Evolutionary conservation across 129 eudicot species (phyloP).

Genomic region (Dittrichia graveolens): DNA sequence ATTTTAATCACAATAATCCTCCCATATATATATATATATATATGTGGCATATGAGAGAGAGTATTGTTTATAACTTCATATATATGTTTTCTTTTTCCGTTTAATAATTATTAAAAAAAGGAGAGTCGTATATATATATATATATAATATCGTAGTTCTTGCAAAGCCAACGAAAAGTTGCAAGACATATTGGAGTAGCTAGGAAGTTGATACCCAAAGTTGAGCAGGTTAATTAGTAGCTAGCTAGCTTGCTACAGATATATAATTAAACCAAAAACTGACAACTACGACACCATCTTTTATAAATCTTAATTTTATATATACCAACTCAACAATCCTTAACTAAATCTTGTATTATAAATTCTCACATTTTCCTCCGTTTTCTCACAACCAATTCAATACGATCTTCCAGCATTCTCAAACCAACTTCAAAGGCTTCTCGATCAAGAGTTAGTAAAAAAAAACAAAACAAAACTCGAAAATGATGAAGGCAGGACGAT

Average conservation of each 20-base stretch:
- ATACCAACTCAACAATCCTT: conserved; percentile 40
- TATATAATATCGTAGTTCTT: neutral
- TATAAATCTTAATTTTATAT: neutral
- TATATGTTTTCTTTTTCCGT: too few species aligned
- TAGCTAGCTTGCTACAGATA: neutral
- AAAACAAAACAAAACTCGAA: neutral
- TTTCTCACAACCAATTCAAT: conserved; percentile 21
- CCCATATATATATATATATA: too few species aligned
- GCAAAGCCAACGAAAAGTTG: conserved; percentile 24
- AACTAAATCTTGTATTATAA: conserved; percentile 11
- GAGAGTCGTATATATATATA: too few species aligned
- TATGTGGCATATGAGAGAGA: too few species aligned
- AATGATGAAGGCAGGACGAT: conserved; percentile 44
- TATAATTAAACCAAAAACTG: conserved; percentile 11
- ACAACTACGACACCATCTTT: conserved; percentile 36
- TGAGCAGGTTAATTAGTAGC: conserved; percentile 36
- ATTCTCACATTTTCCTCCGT: conserved; percentile 16
- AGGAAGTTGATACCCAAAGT: conserved; percentile 43
- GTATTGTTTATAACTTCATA: too few species aligned
- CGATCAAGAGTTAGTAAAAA: neutral
- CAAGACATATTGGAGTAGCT: conserved; percentile 32
- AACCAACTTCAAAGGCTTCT: conserved; percentile 23
- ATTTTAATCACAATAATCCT: too few species aligned
- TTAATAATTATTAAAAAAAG: too few species aligned
- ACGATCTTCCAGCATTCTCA: conserved; percentile 18